Evolutionary conservation across 83 land plant species (phyloP), one percentile per base, ranked within the genome.

Genomic region (Diphasiastrum complanatum): DNA sequence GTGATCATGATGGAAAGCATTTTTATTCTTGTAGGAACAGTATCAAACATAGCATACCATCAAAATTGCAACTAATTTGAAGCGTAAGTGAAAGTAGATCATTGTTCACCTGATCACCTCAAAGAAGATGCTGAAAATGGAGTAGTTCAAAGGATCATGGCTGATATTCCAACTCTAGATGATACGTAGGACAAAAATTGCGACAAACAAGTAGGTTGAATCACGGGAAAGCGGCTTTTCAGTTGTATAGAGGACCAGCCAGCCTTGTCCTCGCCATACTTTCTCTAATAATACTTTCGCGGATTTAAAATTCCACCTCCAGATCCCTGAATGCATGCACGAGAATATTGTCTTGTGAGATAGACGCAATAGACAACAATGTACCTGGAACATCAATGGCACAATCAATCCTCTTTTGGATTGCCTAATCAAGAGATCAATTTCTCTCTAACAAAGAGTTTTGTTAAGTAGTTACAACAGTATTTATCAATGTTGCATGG

Each of bases 71-170:
- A 0, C 33, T 57, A n/a, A n/a, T 35, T 28, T 16, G 45, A 26
- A 2, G 46, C 33, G 45, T 30, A 30, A 16, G 16, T 0, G 14
- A 31, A 1, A 36, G 12, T 37, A 18, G 5, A 60, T 60, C 8
- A 40, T 10, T 12, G 11, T 16, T 38, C 28, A 67, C 76, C 72
- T 73, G 59, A 67, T 73, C 43, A 73, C 73, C 59, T 88, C 90
- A 24, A 88, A 50, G 19, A 78, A 25, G 34, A 85, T 78, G 55
- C 66, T 78, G 23, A 82, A 38, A 28, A 79, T 69, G 54, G 61
- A 68, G 68, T 73, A 88, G 80, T 88, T 88, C 36, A 81, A 65
- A 11, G 95, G 84, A 45, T 85, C 95, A 11, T 70, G 27, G 18
- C 34, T 33, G 29, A 88, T 58, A 4, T 51, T 65, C 1, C 61